Conservation (phyloP, 352 stramenopile species). For the Phytophthora gonapodyides region DNA sequence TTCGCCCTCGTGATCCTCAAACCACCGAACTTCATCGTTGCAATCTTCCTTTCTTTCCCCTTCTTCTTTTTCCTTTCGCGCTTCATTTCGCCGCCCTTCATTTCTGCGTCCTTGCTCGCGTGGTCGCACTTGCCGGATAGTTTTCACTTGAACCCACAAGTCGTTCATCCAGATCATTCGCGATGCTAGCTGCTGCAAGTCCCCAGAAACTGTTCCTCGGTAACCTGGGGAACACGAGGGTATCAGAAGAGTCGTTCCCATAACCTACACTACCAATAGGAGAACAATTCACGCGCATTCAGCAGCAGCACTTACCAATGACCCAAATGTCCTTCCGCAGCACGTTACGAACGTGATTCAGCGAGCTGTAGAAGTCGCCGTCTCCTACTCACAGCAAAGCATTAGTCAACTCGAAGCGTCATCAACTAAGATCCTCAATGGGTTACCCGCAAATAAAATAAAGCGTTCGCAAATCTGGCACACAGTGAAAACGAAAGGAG, state of each 20-base stretch:
- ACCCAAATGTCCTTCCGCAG: constrained; percentile 88
- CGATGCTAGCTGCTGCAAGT: constrained; percentile 79
- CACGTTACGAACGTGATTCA: constrained; percentile 82
- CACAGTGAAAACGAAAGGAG: constrained; percentile 15
- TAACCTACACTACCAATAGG: neutral
- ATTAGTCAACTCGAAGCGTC: neutral
- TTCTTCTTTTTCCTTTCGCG: neutral
- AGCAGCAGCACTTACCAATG: constrained; percentile 55
- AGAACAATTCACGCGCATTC: neutral
- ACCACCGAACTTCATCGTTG: constrained; percentile 12
- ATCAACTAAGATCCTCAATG: no score
- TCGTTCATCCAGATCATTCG: constrained; percentile 79
- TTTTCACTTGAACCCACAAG: constrained; percentile 58
- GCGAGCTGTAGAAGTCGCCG: constrained; percentile 86
- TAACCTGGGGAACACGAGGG: constrained; percentile 48
- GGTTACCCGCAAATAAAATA: constrained; percentile 76
- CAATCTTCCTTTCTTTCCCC: neutral
- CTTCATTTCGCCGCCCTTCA: constrained; percentile 4
- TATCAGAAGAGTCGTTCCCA: neutral
- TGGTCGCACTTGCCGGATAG: constrained; percentile 5
- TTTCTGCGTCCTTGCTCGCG: constrained; percentile 12
- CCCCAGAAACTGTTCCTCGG: constrained; percentile 67
- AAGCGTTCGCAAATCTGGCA: constrained; percentile 80
- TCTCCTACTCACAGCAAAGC: constrained; percentile 53
- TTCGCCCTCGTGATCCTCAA: constrained; percentile 36